A percentile compares a stretch with the other conserved stretches of the same genome.
phyloP scores from a whole-genome alignment of 2,329 filamentous ascomycete species.

The Botrytis porri region DNA sequence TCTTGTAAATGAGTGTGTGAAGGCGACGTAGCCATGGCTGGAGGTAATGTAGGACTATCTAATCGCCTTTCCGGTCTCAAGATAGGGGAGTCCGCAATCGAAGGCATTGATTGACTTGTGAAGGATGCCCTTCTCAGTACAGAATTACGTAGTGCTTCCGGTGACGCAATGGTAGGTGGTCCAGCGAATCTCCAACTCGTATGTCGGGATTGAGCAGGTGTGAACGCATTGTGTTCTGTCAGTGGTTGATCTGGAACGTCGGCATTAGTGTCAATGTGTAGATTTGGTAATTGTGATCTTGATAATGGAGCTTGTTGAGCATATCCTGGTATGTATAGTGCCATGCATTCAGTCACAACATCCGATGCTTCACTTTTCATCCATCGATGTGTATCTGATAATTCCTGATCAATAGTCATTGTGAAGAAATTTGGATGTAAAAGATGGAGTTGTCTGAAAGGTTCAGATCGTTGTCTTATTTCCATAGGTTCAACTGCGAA shows the following conservation, averaged over 20 bases:
- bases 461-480: constrained; percentile 72
- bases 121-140: constrained; percentile 48
- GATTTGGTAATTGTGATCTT: constrained; percentile 19
- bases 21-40: constrained; percentile 46
- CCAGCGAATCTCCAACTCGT: constrained; percentile 55
- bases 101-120: constrained; percentile 47
- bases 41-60: constrained; percentile 64
- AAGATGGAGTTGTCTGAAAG: constrained; percentile 68
- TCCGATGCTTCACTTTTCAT: constrained; percentile 76
- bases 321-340: constrained; percentile 49
- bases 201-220: constrained; percentile 33
- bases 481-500: constrained; percentile 76
- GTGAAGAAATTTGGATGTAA: constrained; percentile 84
- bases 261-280: constrained; percentile 27
- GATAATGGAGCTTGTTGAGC: constrained; percentile 23
- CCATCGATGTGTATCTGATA: constrained; percentile 73
- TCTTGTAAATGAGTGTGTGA: constrained; percentile 59
- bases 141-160: constrained; percentile 41
- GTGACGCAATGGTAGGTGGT: constrained; percentile 44
- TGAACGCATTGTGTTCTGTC: constrained; percentile 27
- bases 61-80: constrained; percentile 28
- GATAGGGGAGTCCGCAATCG: constrained; percentile 45
- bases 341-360: constrained; percentile 76
- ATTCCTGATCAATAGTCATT: constrained; percentile 74
- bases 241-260: constrained; percentile 35